Evolutionary conservation across 2,329 filamentous ascomycete genomes (phyloP).

Genomic region (Pseudocercospora crystallina): DNA sequence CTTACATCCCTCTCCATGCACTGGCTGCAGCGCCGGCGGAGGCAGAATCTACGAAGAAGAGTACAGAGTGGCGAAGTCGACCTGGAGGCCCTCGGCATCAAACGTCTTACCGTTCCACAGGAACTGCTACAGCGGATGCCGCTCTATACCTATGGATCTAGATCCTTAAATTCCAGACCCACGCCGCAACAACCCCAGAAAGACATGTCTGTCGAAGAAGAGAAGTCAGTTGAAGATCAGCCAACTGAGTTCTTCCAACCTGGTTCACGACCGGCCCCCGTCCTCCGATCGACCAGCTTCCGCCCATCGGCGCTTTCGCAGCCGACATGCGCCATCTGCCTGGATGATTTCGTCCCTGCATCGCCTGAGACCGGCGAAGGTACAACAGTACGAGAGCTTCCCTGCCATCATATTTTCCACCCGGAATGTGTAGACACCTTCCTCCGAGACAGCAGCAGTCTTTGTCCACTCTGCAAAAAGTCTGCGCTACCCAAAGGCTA

Average conservation of each 20-base stretch:
- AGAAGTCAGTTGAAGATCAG: constrained; percentile 8
- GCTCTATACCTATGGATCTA: constrained; percentile 66
- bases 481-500: constrained; percentile 70
- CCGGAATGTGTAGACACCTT: constrained; percentile 88
- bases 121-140: constrained; percentile 72
- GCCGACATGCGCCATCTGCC: constrained; percentile 84
- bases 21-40: constrained; percentile 69
- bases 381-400: constrained; percentile 75
- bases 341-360: constrained; percentile 67
- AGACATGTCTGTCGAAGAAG: constrained; percentile 9
- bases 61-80: constrained; percentile 79
- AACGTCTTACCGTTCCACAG: constrained; percentile 73
- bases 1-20: constrained; percentile 73
- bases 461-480: constrained; percentile 89
- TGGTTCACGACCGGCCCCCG: constrained; percentile 6
- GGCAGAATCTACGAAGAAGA: constrained; percentile 65
- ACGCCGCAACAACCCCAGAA: constrained; percentile 2
- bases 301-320: constrained; percentile 59
- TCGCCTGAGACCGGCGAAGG: constrained; percentile 21
- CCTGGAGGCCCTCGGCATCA: constrained; percentile 81
- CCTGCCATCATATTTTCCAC: constrained; percentile 92
- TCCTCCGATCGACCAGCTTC: constrained; percentile 19
- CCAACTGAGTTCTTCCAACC: constrained; percentile 4
- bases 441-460: constrained; percentile 71
- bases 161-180: too few species aligned